phyloP scores from a whole-genome alignment of 768 basidiomycete species.

The Mycena floridula region DNA sequence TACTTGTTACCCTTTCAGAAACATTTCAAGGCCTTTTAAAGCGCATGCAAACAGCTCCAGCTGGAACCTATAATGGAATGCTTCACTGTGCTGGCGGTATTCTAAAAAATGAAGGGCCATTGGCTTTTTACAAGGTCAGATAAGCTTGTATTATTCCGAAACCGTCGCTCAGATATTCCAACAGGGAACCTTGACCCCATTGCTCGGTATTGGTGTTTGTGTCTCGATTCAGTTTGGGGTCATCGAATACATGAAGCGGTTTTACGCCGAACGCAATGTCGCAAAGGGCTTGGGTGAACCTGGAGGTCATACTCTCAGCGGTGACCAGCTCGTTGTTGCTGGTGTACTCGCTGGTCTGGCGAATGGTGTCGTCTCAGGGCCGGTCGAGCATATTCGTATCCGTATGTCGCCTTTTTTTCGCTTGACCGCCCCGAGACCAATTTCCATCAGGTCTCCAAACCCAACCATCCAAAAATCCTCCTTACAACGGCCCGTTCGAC shows the following conservation, averaged over 20 bases:
- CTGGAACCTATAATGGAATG: conserved; percentile 87
- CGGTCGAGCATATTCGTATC: conserved; percentile 97
- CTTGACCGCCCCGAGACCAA: conserved; percentile 5
- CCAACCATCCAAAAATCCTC: conserved; percentile 70
- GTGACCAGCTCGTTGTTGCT: conserved; percentile 62
- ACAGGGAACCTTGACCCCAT: conserved; percentile 85
- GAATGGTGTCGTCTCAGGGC: conserved; percentile 90
- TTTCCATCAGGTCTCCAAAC: conserved; percentile 75
- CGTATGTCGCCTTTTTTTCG: conserved; percentile 42
- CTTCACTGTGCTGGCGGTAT: conserved; percentile 87
- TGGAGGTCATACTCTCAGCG: conserved; percentile 53
- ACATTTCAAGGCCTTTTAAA: conserved; percentile 23
- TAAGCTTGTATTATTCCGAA: neutral
- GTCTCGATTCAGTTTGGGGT: conserved; percentile 96
- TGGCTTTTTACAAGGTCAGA: conserved; percentile 90
- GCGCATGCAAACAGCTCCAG: conserved; percentile 93
- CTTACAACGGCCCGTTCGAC: conserved; percentile 81
- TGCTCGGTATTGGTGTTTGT: conserved; percentile 89
- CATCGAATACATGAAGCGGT: conserved; percentile 79
- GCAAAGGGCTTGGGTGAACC: conserved; percentile 54
- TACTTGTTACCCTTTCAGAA: neutral
- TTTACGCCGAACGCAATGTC: conserved; percentile 62
- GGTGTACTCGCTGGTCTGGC: conserved; percentile 86
- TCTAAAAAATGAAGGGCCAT: conserved; percentile 83
- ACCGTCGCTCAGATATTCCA: conserved; percentile 2